Evolutionary conservation across 2,329 filamentous ascomycete species (phyloP).

Genomic region (Samsoniella hepiali): DNA sequence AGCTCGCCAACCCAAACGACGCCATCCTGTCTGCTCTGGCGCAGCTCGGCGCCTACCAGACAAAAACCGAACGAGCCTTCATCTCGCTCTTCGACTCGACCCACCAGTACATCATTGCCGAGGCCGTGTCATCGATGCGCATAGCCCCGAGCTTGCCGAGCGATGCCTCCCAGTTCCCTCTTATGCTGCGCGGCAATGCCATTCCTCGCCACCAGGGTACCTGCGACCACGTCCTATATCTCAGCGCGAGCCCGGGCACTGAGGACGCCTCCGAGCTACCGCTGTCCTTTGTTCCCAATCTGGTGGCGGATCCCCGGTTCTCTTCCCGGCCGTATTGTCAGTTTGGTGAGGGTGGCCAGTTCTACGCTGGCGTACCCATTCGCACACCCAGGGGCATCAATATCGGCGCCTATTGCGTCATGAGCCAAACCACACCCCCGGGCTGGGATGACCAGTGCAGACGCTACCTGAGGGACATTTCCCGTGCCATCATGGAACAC

Average conservation of each 20-base stretch:
- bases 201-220: constrained; percentile 24
- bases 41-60: constrained; percentile 42
- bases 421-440: constrained; percentile 14
- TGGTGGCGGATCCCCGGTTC: constrained; percentile 30
- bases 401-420: constrained; percentile 34
- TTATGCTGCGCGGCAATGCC: constrained; percentile 24
- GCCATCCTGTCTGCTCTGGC: constrained; percentile 43
- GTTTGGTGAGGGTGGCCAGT: constrained; percentile 24
- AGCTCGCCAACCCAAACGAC: constrained; percentile 29
- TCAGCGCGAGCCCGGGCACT: neutral
- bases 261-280: constrained; percentile 22
- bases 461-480: constrained; percentile 22
- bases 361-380: constrained; percentile 37
- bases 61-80: constrained; percentile 39
- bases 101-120: constrained; percentile 45
- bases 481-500: constrained; percentile 31
- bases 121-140: constrained; percentile 40
- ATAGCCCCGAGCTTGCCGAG: constrained; percentile 23
- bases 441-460: constrained; percentile 26
- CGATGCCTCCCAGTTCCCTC: constrained; percentile 8
- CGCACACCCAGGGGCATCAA: constrained; percentile 31
- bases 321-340: constrained; percentile 22
- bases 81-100: constrained; percentile 47
- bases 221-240: constrained; percentile 23
- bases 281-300: constrained; percentile 31